Percentiles rank a stretch among this genome's conserved stretches.
Conservation (phyloP, 345 rosid species). For the Lepidium sativum region DNA sequence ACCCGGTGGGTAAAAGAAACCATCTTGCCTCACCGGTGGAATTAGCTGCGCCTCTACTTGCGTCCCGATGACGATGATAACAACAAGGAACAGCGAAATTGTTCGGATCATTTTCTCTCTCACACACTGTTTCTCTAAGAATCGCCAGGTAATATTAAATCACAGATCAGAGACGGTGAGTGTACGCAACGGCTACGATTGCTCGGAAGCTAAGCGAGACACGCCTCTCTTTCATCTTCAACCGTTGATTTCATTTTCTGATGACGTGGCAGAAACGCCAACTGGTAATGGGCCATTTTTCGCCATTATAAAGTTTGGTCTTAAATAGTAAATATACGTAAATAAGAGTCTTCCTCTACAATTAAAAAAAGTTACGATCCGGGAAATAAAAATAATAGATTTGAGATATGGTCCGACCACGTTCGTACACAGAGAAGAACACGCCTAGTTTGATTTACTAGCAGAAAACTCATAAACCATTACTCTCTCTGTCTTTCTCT, state of each 20-base stretch:
- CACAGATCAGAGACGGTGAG: neutral
- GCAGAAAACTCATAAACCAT: neutral
- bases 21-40: constrained; percentile 25
- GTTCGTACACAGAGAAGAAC: constrained; percentile 11
- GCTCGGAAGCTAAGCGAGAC: constrained; percentile 10
- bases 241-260: neutral
- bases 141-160: neutral
- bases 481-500: neutral
- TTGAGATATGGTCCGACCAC: constrained; percentile 14
- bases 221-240: neutral
- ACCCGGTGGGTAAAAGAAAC: constrained; percentile 22
- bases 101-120: constrained; percentile 15
- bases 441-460: neutral
- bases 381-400: neutral
- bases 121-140: neutral
- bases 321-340: neutral
- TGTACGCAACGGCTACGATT: constrained; percentile 16
- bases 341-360: neutral
- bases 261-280: neutral
- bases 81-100: neutral
- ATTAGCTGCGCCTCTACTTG: constrained; percentile 11
- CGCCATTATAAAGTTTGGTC: neutral
- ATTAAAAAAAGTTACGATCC: neutral
- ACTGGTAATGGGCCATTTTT: neutral
- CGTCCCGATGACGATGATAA: neutral